A percentile compares a stretch with the other conserved stretches of the same genome.
phyloP scores from a whole-genome alignment of 805 yeast species.

The Spathaspora sp. region DNA sequence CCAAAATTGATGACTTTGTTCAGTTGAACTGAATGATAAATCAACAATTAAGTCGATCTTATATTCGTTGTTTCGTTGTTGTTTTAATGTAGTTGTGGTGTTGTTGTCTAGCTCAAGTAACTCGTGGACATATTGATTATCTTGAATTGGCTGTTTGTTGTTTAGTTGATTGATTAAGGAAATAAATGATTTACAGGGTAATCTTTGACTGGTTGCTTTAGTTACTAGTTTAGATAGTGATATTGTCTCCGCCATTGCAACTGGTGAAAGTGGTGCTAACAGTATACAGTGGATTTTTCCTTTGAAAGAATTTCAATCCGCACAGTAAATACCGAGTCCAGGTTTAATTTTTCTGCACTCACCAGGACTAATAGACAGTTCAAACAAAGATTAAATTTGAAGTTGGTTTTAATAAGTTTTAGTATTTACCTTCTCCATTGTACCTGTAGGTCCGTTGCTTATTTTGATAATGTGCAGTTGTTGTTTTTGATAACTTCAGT shows the following conservation, averaged over 20 bases:
- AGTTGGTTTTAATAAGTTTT: too few species aligned
- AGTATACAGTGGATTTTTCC: neutral
- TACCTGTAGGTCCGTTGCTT: too few species aligned
- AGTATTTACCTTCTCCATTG: too few species aligned
- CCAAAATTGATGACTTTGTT: slow-evolving; percentile 21
- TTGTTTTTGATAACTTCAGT: too few species aligned
- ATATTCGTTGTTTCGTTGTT: slow-evolving; percentile 7
- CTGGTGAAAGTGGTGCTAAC: neutral
- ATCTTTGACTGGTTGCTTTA: slow-evolving; percentile 15
- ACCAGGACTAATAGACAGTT: too few species aligned
- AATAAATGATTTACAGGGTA: slow-evolving; percentile 22
- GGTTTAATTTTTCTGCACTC: neutral
- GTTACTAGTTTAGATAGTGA: slow-evolving; percentile 16
- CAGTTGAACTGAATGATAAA: slow-evolving; percentile 15
- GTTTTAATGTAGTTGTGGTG: neutral
- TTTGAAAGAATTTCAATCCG: neutral
- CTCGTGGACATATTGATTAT: slow-evolving; percentile 21
- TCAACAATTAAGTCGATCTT: slow-evolving; percentile 15
- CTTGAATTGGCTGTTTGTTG: slow-evolving; percentile 14
- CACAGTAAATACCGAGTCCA: neutral
- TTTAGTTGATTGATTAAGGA: slow-evolving; percentile 26
- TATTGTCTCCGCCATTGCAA: slow-evolving; percentile 2
- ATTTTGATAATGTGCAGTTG: too few species aligned
- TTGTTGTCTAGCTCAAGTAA: slow-evolving; percentile 18
- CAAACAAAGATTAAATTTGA: too few species aligned